Evolutionary conservation across 2,329 filamentous ascomycete species (phyloP).

Genomic region (Clarireedia monteithiana): DNA sequence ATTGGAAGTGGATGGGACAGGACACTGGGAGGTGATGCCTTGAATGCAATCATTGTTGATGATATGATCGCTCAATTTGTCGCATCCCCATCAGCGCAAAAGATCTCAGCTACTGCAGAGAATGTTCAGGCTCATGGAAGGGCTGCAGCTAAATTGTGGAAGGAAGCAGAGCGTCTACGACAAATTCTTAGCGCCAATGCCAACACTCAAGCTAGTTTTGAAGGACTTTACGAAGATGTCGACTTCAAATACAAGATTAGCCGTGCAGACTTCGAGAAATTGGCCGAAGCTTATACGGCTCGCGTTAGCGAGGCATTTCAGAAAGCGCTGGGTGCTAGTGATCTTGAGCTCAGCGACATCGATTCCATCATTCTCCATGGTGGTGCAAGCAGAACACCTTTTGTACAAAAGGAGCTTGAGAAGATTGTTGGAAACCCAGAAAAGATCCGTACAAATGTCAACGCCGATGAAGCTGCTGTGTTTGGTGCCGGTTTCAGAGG

Average conservation of each 20-base stretch:
- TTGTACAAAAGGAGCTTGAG: conserved; percentile 86
- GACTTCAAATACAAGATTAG: conserved; percentile 89
- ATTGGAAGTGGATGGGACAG: conserved; percentile 83
- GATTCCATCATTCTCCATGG: conserved; percentile 92
- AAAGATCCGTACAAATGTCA: conserved; percentile 89
- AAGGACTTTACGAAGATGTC: conserved; percentile 83
- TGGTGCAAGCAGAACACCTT: conserved; percentile 82
- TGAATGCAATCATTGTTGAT: conserved; percentile 83
- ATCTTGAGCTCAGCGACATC: conserved; percentile 65
- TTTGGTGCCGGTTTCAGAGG: conserved; percentile 95
- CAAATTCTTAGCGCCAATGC: conserved; percentile 91
- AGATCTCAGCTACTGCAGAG: conserved; percentile 51
- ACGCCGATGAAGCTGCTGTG: conserved; percentile 92
- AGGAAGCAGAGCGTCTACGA: conserved; percentile 79
- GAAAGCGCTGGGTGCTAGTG: conserved; percentile 65
- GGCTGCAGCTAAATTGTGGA: conserved; percentile 81
- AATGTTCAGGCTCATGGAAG: conserved; percentile 70
- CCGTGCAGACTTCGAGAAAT: conserved; percentile 71
- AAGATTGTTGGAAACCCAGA: conserved; percentile 60
- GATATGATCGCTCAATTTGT: conserved; percentile 80
- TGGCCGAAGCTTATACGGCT: conserved; percentile 59
- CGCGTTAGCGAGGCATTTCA: conserved; percentile 64
- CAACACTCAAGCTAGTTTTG: conserved; percentile 72
- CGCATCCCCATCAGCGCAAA: conserved; percentile 59
- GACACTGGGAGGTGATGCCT: conserved; percentile 78